Evolutionary conservation across 225 moss, liverwort and hornwort species (phyloP), one percentile per base, ranked within the genome.

Genomic region (Antitrichia curtipendula): DNA sequence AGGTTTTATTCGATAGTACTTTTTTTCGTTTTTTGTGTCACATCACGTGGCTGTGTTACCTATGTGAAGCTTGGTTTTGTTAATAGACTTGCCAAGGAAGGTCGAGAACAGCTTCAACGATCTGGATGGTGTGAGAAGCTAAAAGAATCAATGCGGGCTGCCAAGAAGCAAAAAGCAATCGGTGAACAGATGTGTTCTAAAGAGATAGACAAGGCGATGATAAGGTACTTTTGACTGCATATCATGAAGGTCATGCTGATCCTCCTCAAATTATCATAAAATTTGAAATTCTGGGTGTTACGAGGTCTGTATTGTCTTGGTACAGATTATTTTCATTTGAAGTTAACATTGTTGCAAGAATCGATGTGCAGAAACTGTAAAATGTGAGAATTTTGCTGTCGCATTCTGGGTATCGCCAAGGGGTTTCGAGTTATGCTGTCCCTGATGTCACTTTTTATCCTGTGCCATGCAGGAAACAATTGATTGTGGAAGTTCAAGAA

Each of bases 121-220:
- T 91, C 90, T 91, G 96, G 94, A 73, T 96, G 95, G 94, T 92
- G 92, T 88, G 95, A 96, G 47, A 90, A 92, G n/a, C 78, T 96
- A 80, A 93, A 93, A 91, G 95, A 94, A 72, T 90, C 90, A 34
- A 90, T 96, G 91, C 92, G 95, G 77, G 95, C 93, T 87, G 92
- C 91, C 52, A 96, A 96, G 78, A 95, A 89, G 81, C 88, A 88
- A 75, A 94, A 88, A 72, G 84, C 61, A 79, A 84, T 92, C 32
- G 92, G 90, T 87, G 92, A 92, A 53, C 92, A 92, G 80, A 75
- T 88, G 72, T 93, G 95, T 88, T 91, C 91, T 16, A 91, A 89
- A 89, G 94, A 93, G 86, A 89, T 89, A 57, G 94, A 94, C 78
- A 94, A 92, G 91, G 93, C 90, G 81, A 88, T 79, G 91, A 82